Conservation (phyloP, 169 alveolate species). For the Haemoproteus tartakovskyi region DNA sequence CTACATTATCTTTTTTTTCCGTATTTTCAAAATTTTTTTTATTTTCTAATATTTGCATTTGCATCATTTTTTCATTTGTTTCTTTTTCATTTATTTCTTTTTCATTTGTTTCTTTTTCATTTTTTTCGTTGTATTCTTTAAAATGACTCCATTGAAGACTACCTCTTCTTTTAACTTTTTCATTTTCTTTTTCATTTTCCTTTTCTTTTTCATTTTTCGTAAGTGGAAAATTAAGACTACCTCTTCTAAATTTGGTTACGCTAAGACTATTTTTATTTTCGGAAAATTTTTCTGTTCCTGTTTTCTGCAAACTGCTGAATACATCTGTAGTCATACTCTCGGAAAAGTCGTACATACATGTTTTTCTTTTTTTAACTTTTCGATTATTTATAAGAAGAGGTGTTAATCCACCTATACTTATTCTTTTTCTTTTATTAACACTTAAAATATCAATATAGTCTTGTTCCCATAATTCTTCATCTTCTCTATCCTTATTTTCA, state of each 20-base stretch:
- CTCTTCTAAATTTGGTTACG: neutral
- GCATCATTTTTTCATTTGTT: neutral
- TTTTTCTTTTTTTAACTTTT: constrained; percentile 31
- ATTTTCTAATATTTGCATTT: neutral
- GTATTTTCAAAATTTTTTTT: neutral
- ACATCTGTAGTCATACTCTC: neutral
- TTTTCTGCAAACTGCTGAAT: too few species aligned
- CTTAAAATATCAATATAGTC: neutral
- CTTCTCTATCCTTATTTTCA: neutral
- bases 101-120: neutral
- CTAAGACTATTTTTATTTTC: neutral
- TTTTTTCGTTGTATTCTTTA: neutral
- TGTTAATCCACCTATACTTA: constrained; percentile 56
- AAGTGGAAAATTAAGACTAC: neutral
- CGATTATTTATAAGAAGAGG: constrained; percentile 54
- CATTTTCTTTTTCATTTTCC: neutral
- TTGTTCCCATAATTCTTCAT: neutral
- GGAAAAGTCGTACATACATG: constrained; percentile 8
- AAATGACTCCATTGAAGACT: neutral
- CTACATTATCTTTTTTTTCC: neutral
- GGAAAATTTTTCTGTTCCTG: neutral
- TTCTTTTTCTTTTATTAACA: constrained; percentile 44
- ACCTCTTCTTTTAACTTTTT: neutral
- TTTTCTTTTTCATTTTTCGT: neutral
- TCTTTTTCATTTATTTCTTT: neutral